Base-by-base conservation (phyloP, 768 basidiomycete species). In the Dentipellis fragilis region DNA sequence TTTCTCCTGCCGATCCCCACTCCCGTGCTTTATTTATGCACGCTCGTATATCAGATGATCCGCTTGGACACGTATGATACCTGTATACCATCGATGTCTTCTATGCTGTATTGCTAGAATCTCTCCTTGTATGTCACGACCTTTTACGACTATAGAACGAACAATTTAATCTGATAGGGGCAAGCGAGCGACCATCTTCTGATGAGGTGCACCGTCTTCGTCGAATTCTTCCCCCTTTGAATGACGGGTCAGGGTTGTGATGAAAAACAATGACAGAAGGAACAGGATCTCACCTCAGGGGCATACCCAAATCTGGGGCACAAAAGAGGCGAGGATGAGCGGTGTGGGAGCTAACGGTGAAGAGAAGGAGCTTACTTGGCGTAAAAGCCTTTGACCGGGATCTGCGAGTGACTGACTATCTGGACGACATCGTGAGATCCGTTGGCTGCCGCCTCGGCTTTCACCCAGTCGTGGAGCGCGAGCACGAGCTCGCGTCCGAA, bases 181-280 rank as follows among this genome's bases (percentile, higher is more conserved):
- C 62, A 87, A 67, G 59, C 70, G 73, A 62, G 77, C 69, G 58
- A 84, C 75, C 89, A 92, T 89, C 70, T 81, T 84, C 67, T 91
- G 89, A 77, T 93, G 89, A 56, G 87, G 89, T 64, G 80, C 89
- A 35, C 89, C 89, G 55, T 87, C 90, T 71, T 84, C 87, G 69
- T 87, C 85, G 71, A 87, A 89, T 67, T 81, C 78, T 22, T 77
- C 76, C 59, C 84, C 85, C 84, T 89, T 68, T 47, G 56, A 59
- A 37, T 52, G 51, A 49, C 19, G 42, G 12, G 48, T 45, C 23
- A 49, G 42, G 50, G 52, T 23, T 53, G 37, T 58, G 54, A 23
- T 23, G 17, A 37, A 38, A 37, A 56, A 59, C 54, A 57, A 45
- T 57, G 52, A 62, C 58, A 53, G 38, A 46, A 47, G 54, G 60